phyloP scores from a whole-genome alignment of 345 rosid genomes.

The Pseudoturritis turrita region DNA sequence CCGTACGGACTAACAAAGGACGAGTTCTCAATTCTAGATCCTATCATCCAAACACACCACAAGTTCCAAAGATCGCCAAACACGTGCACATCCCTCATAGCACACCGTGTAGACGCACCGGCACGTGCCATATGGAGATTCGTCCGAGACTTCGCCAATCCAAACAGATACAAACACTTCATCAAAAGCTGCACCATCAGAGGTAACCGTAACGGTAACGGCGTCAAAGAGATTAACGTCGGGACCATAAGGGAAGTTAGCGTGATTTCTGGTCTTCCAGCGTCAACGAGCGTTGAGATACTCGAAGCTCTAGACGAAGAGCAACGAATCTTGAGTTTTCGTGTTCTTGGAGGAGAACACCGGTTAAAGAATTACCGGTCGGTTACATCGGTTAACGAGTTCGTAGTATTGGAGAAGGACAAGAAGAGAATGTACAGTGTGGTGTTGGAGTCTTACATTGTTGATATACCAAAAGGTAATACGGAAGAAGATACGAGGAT shows the following conservation, averaged over 20 bases:
- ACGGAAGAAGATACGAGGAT: slow-evolving; percentile 33
- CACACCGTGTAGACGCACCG: slow-evolving; percentile 27
- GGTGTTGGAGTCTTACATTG: slow-evolving; percentile 32
- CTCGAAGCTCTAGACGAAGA: slow-evolving; percentile 29
- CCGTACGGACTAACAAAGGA: slow-evolving; percentile 23
- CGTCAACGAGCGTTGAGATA: slow-evolving; percentile 29
- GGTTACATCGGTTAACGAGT: slow-evolving; percentile 33
- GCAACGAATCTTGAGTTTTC: slow-evolving; percentile 23
- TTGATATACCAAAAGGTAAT: slow-evolving; percentile 34
- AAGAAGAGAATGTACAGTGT: slow-evolving; percentile 18
- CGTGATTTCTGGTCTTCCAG: slow-evolving; percentile 31
- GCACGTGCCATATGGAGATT: slow-evolving; percentile 25
- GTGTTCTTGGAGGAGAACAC: slow-evolving; percentile 33
- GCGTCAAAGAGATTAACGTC: slow-evolving; percentile 10
- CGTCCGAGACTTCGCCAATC: slow-evolving; percentile 27
- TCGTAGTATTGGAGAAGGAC: slow-evolving; percentile 1
- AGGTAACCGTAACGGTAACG: slow-evolving; percentile 4
- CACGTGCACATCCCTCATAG: slow-evolving; percentile 31
- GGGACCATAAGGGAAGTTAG: slow-evolving; percentile 29
- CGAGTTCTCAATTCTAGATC: slow-evolving; percentile 19
- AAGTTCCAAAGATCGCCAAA: slow-evolving; percentile 17
- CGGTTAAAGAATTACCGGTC: slow-evolving; percentile 32
- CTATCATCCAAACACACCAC: slow-evolving; percentile 23
- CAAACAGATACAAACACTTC: slow-evolving; percentile 32
- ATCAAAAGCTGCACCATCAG: slow-evolving; percentile 29